Evolutionary conservation across 1,139 yeast genomes (phyloP), one percentile per base, ranked within the genome.

Genomic region (Suhomyces wounanorum): DNA sequence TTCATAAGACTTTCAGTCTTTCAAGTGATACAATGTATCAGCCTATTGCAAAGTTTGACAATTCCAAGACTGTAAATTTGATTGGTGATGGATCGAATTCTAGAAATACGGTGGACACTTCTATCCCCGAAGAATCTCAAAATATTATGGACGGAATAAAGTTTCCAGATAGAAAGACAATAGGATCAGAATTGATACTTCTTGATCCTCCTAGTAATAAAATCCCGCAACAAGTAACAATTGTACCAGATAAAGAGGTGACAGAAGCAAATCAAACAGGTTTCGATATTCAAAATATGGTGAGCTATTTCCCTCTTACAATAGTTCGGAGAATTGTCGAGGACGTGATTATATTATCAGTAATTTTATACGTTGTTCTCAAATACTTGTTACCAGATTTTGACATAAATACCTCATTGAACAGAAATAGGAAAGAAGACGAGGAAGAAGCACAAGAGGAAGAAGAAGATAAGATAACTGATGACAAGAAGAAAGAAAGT

Each of bases 1-100:
- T 82, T 3, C 88, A 83, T 64, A 63, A 65, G 52, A 66, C 68
- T 28, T 76, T 72, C 63, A 65, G 64, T 21, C 63, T 76, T 35
- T 58, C 65, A 10, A 55, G 72, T 21, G 69, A 66, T 1, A 68
- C 72, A 11, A 59, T 64, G 58, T 77, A 73, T 54, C 78, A 71
- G 53, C 81, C 80, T 11, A 55, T 65, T 0, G 63, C 74, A 14
- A 66, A 70, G 41, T 75, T 73, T 52, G 56, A 58, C 7, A 52
- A 53, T 9, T 39, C 51, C 2, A 31, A 23, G 16, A 54, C 54
- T 28, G 45, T 52, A 1, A 44, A 46, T 26, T 43, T 49, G 31
- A 49, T 49, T 31, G 51, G 54, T n/a, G 53, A 50, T 35, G 53
- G 53, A 14, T 37, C 43, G 3, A 13, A 31, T 7, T n/a, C 43